Evolutionary conservation across 1,139 yeast species (phyloP).

Genomic region (Groenewaldozyma sp.): DNA sequence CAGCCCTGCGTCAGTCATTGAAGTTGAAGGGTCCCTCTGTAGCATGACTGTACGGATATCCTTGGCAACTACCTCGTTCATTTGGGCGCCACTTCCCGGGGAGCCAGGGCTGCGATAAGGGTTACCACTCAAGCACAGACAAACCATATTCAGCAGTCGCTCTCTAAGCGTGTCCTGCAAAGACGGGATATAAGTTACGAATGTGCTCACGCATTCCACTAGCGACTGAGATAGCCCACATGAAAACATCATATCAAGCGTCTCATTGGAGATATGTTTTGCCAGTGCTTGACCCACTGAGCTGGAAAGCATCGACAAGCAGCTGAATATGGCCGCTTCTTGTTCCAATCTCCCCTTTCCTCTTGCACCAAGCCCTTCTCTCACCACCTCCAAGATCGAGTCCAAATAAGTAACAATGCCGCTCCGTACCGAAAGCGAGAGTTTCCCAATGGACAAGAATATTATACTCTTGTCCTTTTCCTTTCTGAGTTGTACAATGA

Average conservation of each 20-base stretch:
- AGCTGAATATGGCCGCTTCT: slow-evolving; percentile 82
- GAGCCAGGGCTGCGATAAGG: slow-evolving; percentile 83
- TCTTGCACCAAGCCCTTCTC: slow-evolving; percentile 73
- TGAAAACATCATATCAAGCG: slow-evolving; percentile 68
- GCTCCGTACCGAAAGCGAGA: slow-evolving; percentile 75
- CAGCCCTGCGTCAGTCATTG: slow-evolving; percentile 40
- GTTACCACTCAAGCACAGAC: slow-evolving; percentile 73
- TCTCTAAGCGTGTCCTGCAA: slow-evolving; percentile 64
- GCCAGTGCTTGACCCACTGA: slow-evolving; percentile 96
- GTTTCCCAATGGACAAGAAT: slow-evolving; percentile 75
- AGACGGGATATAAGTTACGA: slow-evolving; percentile 72
- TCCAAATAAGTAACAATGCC: slow-evolving; percentile 84
- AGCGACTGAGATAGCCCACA: slow-evolving; percentile 77
- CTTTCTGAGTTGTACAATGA: slow-evolving; percentile 69
- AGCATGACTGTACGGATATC: slow-evolving; percentile 71
- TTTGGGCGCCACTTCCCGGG: slow-evolving; percentile 45
- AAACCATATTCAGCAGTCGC: slow-evolving; percentile 61
- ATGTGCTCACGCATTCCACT: slow-evolving; percentile 60
- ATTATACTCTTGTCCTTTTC: slow-evolving; percentile 72
- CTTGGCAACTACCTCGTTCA: slow-evolving; percentile 59
- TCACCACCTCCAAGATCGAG: slow-evolving; percentile 70
- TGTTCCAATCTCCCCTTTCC: slow-evolving; percentile 52
- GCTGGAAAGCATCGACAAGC: slow-evolving; percentile 74
- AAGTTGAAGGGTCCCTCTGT: slow-evolving; percentile 43
- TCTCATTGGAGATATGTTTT: slow-evolving; percentile 74